A percentile compares a stretch with the other conserved stretches of the same genome.
phyloP scores from a whole-genome alignment of 176 grass and related monocot genomes.

The Rhynchospora breviuscula region DNA sequence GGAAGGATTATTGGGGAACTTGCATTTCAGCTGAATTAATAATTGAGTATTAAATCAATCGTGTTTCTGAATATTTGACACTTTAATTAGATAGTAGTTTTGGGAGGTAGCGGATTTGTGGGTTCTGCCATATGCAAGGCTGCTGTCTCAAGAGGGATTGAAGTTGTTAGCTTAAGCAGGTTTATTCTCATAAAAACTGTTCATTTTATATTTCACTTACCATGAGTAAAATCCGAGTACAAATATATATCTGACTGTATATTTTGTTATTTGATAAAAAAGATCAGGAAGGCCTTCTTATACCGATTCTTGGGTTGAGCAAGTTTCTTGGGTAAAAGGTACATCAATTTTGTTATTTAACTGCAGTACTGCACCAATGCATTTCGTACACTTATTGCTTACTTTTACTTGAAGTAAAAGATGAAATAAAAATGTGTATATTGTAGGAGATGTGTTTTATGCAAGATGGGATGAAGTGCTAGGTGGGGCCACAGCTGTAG shows the following conservation, averaged over 20 bases:
- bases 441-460: constrained; percentile 85
- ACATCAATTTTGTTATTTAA: constrained; percentile 2
- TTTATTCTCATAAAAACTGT: neutral
- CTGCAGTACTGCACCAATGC: neutral
- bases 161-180: constrained; percentile 94
- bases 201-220: neutral
- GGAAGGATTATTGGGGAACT: neutral
- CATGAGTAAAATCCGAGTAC: neutral
- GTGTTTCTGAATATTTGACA: neutral
- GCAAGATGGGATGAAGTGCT: constrained; percentile 83
- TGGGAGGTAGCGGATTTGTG: constrained; percentile 86
- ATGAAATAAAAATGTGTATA: neutral
- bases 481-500: constrained; percentile 71
- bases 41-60: neutral
- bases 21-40: neutral
- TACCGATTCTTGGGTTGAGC: constrained; percentile 78
- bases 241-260: neutral
- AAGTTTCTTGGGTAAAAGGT: constrained; percentile 89
- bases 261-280: constrained; percentile 30
- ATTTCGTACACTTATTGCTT: neutral
- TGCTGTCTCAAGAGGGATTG: constrained; percentile 70
- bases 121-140: constrained; percentile 92
- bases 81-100: constrained; percentile 68
- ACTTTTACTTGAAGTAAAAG: neutral
- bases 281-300: constrained; percentile 91